phyloP scores from a whole-genome alignment of 805 yeast species.

The Zygotorulaspora sp. region DNA sequence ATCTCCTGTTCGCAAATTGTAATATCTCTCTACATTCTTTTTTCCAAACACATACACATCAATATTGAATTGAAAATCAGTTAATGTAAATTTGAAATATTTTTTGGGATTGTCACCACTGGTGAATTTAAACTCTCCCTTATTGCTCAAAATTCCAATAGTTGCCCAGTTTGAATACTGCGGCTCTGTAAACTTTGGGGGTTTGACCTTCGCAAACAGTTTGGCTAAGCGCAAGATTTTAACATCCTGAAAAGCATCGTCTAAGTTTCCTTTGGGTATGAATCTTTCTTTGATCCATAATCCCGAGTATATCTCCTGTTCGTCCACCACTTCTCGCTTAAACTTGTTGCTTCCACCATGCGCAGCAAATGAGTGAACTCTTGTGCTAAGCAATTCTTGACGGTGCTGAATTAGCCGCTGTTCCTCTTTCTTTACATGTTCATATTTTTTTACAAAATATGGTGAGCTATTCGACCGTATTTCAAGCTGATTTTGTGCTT shows the following conservation, averaged over 20 bases:
- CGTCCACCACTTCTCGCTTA: conserved; percentile 37
- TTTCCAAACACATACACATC: conserved; percentile 59
- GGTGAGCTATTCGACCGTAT: conserved; percentile 20
- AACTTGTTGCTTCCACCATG: conserved; percentile 16
- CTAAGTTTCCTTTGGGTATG: conserved; percentile 37
- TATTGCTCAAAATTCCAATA: conserved; percentile 61
- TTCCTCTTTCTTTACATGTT: conserved; percentile 26
- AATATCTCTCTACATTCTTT: conserved; percentile 60
- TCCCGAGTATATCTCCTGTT: conserved; percentile 46
- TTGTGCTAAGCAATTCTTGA: conserved; percentile 31
- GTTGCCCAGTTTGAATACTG: conserved; percentile 72
- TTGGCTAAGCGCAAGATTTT: conserved; percentile 56
- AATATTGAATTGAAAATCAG: conserved; percentile 61
- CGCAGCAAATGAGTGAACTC: conserved; percentile 40
- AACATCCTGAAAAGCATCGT: conserved; percentile 41
- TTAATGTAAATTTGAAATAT: conserved; percentile 57
- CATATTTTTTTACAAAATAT: conserved; percentile 35
- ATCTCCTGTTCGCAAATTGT: conserved; percentile 73
- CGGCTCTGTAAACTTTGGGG: conserved; percentile 70
- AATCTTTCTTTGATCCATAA: conserved; percentile 45
- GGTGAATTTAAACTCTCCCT: conserved; percentile 50
- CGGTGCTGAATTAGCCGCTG: conserved; percentile 19
- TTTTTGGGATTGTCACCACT: conserved; percentile 42
- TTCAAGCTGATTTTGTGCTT: conserved; percentile 3
- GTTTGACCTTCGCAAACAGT: conserved; percentile 56